phyloP scores from a whole-genome alignment of 345 rosid species.

The Melastoma malabathricum region DNA sequence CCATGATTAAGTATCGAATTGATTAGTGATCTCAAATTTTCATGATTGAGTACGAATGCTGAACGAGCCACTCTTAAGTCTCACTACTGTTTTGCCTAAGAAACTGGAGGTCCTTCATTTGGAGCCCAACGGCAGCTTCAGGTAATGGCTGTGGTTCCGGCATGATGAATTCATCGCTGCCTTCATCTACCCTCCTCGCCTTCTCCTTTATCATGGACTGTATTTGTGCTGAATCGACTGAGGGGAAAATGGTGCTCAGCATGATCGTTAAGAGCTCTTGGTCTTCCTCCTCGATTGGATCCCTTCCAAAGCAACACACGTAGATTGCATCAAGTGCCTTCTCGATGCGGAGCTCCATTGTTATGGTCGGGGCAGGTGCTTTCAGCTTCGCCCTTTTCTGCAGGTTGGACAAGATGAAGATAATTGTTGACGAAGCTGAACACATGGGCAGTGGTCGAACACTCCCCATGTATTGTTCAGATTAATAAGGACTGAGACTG shows the following conservation, averaged over 20 bases:
- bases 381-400: constrained; percentile 73
- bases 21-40: no score
- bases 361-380: constrained; percentile 39
- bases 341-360: constrained; percentile 62
- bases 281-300: constrained; percentile 65
- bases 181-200: constrained; percentile 51
- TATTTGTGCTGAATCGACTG: constrained; percentile 35
- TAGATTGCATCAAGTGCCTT: constrained; percentile 87
- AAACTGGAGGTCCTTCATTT: constrained; percentile 91
- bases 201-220: constrained; percentile 49
- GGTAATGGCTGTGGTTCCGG: constrained; percentile 44
- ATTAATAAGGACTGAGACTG: not conserved
- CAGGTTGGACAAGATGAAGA: constrained; percentile 6
- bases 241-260: constrained; percentile 60
- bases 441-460: not conserved
- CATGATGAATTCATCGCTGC: constrained; percentile 26
- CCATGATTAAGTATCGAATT: no score
- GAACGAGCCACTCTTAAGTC: constrained; percentile 9
- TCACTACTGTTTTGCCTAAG: constrained; percentile 52
- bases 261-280: constrained; percentile 43
- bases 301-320: constrained; percentile 64
- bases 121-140: constrained; percentile 63
- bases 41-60: no score
- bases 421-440: not conserved
- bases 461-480: no score